These are phyloP conservation scores for Turnera subulata DNA, from an alignment of 345 rosid genomes.

Conservation along the genomic window DNA sequence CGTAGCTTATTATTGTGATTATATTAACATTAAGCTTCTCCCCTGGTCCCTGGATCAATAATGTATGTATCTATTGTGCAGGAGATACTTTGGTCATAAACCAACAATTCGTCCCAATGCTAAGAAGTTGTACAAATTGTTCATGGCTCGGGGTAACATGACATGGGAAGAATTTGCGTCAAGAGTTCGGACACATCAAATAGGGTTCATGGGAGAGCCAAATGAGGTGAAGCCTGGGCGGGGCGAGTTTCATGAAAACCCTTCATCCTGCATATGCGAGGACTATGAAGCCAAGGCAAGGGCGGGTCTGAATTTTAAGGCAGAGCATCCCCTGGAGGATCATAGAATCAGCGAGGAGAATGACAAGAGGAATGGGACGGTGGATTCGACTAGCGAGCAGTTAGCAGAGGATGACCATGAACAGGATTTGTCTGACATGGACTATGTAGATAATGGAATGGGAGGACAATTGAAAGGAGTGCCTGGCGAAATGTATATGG, in stretches of 20 bases:
- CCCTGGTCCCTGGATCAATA: too few relatives aligned
- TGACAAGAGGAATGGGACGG: slow-evolving; percentile 8
- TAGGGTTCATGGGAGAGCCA: slow-evolving; percentile 88
- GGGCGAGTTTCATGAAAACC: slow-evolving; percentile 91
- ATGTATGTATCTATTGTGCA: slow-evolving; percentile 21
- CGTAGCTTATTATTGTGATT: too few relatives aligned
- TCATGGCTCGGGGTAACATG: slow-evolving; percentile 58
- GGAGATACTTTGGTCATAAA: slow-evolving; percentile 93
- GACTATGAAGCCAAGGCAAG: slow-evolving; percentile 34
- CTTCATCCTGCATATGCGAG: slow-evolving; percentile 73
- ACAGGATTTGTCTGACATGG: slow-evolving; percentile 40
- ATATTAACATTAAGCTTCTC: too few relatives aligned
- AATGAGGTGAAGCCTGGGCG: slow-evolving; percentile 67
- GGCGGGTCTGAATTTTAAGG: slow-evolving; percentile 6
- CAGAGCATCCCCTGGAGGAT: not conserved
- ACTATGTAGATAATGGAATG: slow-evolving; percentile 26
- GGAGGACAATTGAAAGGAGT: slow-evolving; percentile 17
- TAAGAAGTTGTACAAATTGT: slow-evolving; percentile 61
- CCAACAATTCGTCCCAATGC: slow-evolving; percentile 85
- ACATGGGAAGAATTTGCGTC: slow-evolving; percentile 84
- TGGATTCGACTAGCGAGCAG: slow-evolving; percentile 21
- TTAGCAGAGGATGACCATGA: slow-evolving; percentile 36
- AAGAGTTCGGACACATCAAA: slow-evolving; percentile 48
- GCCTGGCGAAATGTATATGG: slow-evolving; percentile 24
- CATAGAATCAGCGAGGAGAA: not conserved